A percentile compares a stretch with the other conserved stretches of the same genome.
phyloP scores from a whole-genome alignment of 1,139 yeast genomes.

The Pichia sp. region DNA sequence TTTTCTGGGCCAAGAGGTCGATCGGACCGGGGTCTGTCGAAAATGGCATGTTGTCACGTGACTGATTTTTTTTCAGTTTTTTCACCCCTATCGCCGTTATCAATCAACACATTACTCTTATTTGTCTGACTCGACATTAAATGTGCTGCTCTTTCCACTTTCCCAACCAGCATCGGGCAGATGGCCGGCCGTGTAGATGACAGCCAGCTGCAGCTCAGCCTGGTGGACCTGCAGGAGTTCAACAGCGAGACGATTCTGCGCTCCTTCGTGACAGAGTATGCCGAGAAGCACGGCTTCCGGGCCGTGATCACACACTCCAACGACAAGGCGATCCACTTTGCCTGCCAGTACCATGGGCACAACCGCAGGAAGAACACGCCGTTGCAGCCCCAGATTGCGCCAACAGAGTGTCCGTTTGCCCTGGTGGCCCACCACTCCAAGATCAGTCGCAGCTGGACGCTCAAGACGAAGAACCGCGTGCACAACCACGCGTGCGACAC shows the following conservation, averaged over 20 bases:
- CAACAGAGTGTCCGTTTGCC: constrained; percentile 47
- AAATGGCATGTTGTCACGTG: background rate
- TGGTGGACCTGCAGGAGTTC: constrained; percentile 49
- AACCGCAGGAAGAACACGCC: constrained; percentile 17
- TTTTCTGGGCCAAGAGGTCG: too few species aligned
- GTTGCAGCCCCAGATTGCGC: background rate
- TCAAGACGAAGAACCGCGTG: constrained; percentile 51
- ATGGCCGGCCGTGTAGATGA: background rate
- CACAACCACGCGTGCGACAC: constrained; percentile 45
- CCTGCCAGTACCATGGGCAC: constrained; percentile 44
- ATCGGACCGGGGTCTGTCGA: background rate
- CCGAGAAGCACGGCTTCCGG: constrained; percentile 55
- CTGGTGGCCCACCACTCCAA: constrained; percentile 49
- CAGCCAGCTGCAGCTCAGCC: background rate
- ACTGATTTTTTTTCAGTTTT: background rate
- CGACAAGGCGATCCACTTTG: constrained; percentile 55
- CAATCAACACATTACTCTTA: background rate
- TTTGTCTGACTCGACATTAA: too few species aligned
- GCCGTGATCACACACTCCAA: constrained; percentile 58
- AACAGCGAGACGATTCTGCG: constrained; percentile 48
- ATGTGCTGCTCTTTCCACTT: background rate
- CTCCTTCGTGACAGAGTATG: constrained; percentile 53
- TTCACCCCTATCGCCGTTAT: background rate
- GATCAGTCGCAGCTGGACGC: constrained; percentile 47
- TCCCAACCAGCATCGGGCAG: background rate